Evolutionary conservation across 2,329 filamentous ascomycete genomes (phyloP).

Genomic region (Apiospora koreana): DNA sequence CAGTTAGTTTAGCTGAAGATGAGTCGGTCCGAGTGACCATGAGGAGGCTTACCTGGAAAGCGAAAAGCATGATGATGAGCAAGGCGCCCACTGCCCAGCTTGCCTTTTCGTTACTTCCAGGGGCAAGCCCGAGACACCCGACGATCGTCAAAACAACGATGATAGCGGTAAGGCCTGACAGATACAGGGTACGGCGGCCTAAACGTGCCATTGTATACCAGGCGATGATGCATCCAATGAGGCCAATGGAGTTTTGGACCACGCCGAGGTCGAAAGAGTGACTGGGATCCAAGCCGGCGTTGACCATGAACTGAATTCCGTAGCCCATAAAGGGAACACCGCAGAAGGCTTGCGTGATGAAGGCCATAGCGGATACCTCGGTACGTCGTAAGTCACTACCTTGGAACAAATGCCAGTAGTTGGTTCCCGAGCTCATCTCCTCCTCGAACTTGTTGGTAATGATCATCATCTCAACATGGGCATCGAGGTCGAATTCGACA

Average conservation of each 20-base stretch:
- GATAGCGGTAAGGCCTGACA: conserved; percentile 5
- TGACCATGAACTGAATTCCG: conserved; percentile 14
- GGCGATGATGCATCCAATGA: conserved; percentile 13
- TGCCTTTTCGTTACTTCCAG: conserved; percentile 8
- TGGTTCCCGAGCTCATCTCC: conserved; percentile 13
- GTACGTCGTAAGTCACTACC: conserved; percentile 15
- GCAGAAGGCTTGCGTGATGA: conserved; percentile 15
- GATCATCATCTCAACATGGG: conserved; percentile 16
- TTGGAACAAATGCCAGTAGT: conserved; percentile 16
- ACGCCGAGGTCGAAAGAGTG: conserved; percentile 11
- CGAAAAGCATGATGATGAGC: conserved; percentile 16
- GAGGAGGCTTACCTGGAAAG: conserved; percentile 9
- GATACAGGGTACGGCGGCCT: conserved; percentile 12
- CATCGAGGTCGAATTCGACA: conserved; percentile 13
- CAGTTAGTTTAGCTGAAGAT: no score
- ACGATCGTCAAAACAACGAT: conserved; percentile 13
- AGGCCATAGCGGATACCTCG: conserved; percentile 15
- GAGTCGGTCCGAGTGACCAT: no score
- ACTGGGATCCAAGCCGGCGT: background rate
- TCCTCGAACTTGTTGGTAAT: conserved; percentile 15
- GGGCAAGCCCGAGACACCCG: conserved; percentile 13
- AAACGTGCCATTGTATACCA: conserved; percentile 14
- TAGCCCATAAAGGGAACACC: conserved; percentile 15
- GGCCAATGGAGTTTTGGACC: conserved; percentile 13
- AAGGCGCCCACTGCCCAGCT: conserved; percentile 15